Percentiles rank a stretch among this genome's conserved stretches.
These are phyloP conservation scores for Geotrichum phurueaensis DNA, from an alignment of 1,139 yeast species.

Conservation along the genomic window DNA sequence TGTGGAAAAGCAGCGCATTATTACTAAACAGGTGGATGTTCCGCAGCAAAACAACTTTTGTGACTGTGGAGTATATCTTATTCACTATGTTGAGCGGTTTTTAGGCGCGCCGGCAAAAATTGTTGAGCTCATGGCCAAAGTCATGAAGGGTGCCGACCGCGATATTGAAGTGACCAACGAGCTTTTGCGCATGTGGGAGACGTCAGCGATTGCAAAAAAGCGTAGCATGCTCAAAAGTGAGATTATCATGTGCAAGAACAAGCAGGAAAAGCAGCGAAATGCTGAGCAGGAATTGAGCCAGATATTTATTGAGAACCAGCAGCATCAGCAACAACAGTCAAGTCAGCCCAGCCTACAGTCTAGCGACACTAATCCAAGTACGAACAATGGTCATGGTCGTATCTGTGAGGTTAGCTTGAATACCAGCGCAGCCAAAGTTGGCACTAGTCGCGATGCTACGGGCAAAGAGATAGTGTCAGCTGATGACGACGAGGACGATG, in stretches of 20 bases:
- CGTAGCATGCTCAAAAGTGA: conserved; percentile 3
- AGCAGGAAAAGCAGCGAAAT: background rate
- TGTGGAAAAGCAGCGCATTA: conserved; percentile 42
- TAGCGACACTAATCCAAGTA: background rate
- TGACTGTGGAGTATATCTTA: conserved; percentile 93
- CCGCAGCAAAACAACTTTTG: conserved; percentile 85
- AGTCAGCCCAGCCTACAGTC: background rate
- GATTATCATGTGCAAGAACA: background rate
- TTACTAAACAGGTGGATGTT: conserved; percentile 49
- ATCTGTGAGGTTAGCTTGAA: background rate
- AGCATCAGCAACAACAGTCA: background rate
- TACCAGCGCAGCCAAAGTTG: background rate
- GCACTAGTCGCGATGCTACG: background rate
- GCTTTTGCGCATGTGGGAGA: conserved; percentile 21
- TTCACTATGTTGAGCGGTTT: conserved; percentile 68
- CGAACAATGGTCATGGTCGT: background rate
- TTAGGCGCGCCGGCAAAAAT: conserved; percentile 48
- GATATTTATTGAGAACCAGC: background rate
- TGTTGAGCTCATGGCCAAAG: conserved; percentile 44
- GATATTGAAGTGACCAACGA: conserved; percentile 1
- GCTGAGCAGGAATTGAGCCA: background rate
- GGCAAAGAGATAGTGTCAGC: background rate
- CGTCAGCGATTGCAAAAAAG: conserved; percentile 11
- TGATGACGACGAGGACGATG: conserved; percentile 15
- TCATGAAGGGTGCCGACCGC: background rate